These are phyloP conservation scores for Phytophthora foliorum DNA, from an alignment of 352 stramenopile genomes.

Conservation along the genomic window DNA sequence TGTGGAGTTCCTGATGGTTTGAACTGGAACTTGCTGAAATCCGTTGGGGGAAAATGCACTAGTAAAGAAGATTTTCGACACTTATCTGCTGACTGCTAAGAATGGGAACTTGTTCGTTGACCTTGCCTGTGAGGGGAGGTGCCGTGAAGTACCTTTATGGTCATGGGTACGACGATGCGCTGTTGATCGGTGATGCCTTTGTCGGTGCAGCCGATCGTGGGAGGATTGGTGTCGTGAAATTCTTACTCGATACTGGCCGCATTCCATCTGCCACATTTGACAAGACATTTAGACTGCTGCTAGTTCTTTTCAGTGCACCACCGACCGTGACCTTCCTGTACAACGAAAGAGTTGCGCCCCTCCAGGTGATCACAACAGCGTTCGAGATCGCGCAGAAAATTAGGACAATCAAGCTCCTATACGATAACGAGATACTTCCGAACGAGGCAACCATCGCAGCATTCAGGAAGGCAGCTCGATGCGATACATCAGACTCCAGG, in stretches of 20 bases:
- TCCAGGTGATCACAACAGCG: neutral
- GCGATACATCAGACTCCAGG: neutral
- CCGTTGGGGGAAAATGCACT: neutral
- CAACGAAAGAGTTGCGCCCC: neutral
- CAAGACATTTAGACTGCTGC: conserved; percentile 1
- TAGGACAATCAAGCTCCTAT: neutral
- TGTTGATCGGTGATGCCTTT: neutral
- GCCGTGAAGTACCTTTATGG: neutral
- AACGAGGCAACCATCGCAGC: neutral
- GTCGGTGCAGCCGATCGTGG: neutral
- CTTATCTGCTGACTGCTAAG: neutral
- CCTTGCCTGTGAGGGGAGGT: neutral
- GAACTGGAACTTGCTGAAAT: neutral
- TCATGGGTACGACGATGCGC: neutral
- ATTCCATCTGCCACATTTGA: neutral
- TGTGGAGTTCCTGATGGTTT: conserved; percentile 11
- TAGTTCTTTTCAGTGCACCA: neutral
- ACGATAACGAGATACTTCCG: neutral
- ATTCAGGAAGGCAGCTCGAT: neutral
- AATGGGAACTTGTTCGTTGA: neutral
- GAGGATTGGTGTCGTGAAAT: neutral
- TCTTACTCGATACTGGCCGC: neutral
- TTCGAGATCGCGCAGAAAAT: neutral
- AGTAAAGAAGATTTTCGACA: neutral
- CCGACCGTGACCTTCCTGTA: conserved; percentile 1